Conservation (phyloP, 495 filamentous ascomycete species). For the Penicillium steckii region DNA sequence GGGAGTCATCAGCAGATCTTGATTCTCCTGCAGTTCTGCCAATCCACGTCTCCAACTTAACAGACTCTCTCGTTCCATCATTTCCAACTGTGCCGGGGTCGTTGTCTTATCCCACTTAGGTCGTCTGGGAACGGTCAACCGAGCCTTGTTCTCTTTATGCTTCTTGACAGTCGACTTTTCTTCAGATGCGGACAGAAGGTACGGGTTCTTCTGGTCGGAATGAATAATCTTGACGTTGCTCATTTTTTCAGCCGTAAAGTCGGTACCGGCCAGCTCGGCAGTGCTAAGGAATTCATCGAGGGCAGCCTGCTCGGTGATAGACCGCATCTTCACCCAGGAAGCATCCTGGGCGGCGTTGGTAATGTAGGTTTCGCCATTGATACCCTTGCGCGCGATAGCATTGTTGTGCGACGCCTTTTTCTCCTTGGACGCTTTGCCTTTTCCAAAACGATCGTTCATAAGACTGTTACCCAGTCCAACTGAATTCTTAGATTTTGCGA, state of each 20-base stretch:
- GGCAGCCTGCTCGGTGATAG: conserved; percentile 94
- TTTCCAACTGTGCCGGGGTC: conserved; percentile 77
- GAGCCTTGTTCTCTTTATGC: conserved; percentile 71
- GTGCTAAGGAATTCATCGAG: conserved; percentile 85
- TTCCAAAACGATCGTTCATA: conserved; percentile 93
- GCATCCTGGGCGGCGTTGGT: conserved; percentile 49
- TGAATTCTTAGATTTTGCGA: conserved; percentile 91
- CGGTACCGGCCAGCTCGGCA: conserved; percentile 92
- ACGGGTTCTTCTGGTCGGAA: conserved; percentile 90
- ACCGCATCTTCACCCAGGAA: conserved; percentile 82
- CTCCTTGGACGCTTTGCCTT: conserved; percentile 75
- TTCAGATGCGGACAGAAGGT: conserved; percentile 83
- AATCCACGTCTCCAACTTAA: conserved; percentile 87
- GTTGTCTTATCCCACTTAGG: conserved; percentile 86
- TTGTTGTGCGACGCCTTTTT: conserved; percentile 66
- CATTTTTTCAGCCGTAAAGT: conserved; percentile 98
- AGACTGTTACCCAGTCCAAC: conserved; percentile 90
- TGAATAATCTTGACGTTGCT: conserved; percentile 99
- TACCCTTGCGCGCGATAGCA: conserved; percentile 42
- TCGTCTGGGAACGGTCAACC: conserved; percentile 85
- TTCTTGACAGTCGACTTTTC: conserved; percentile 75
- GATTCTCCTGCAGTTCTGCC: conserved; percentile 86
- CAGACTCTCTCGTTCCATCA: conserved; percentile 74
- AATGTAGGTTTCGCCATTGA: conserved; percentile 46
- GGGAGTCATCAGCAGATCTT: conserved; percentile 95